Base-by-base conservation (phyloP, 78 protist species). In the Dictyostelium purpureum region DNA sequence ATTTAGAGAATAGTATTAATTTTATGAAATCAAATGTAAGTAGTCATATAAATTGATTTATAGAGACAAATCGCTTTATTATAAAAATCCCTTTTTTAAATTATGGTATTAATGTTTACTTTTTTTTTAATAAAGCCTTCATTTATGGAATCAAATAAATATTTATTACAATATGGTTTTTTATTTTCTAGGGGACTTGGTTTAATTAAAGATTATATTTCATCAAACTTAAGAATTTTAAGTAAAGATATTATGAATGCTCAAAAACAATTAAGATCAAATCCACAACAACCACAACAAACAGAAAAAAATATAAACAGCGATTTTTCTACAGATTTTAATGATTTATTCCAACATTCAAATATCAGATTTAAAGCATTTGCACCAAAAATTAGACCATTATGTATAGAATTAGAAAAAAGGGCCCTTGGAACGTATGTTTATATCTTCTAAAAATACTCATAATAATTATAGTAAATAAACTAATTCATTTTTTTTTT, bases 291-390 rank as follows among this genome's bases (percentile, higher is more conserved):
- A 63, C 80, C 69, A 65, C 59, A 47, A 35, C 77, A 80, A 43
- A 69, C 49, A 54, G 24, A 66, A 63, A 37, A 47, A 73, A 40
- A 37, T 31, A n/a, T 26, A 21, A 33, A 33, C 52, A 57, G 40
- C 57, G 38, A 54, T 9, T 19, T 38, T 24, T 9, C 57, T 38
- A 82, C 6, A 16, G 52, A 59, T 40, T 37, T 73, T 40, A 77
- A 54, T 21, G 94, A 90, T 24, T 43, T 49, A 26, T 82, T 73
- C 47, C 82, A 70, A 45, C 65, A 57, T 31, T 77, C 89, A 31
- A 81, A 90, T 63, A 81, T 90, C 28, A 90, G 81, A 70, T 90
- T 90, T 66, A 63, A 89, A 51, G 89, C 94, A 37, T 79, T 90
- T 19, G 88, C 94, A 47, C 87, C 94, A 66, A 77, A 81, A 37